Evolutionary conservation across 1,284 basidiomycete species (phyloP).

Genomic region (Heterobasidion irregulare): DNA sequence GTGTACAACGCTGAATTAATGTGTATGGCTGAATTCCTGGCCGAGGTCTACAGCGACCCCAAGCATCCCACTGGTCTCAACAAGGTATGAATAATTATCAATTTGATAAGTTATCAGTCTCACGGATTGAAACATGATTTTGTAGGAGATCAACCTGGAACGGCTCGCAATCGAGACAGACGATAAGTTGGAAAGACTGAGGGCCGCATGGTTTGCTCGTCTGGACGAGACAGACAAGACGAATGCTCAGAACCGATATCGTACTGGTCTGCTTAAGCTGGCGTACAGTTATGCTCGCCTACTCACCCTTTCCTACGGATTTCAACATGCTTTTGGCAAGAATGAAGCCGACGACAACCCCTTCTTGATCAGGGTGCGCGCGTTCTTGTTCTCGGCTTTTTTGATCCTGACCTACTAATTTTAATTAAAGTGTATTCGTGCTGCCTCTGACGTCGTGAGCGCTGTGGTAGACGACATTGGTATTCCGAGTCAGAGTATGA

Average conservation of each 20-base stretch:
- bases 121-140: neutral
- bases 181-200: constrained; percentile 47
- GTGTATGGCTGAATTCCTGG: constrained; percentile 51
- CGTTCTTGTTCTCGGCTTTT: neutral
- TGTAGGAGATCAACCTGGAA: constrained; percentile 53
- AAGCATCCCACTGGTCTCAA: constrained; percentile 65
- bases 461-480: constrained; percentile 58
- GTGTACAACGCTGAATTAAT: constrained; percentile 68
- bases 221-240: constrained; percentile 40
- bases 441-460: constrained; percentile 55
- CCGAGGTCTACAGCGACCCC: constrained; percentile 65
- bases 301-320: constrained; percentile 63
- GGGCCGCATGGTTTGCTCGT: constrained; percentile 43
- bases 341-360: constrained; percentile 47
- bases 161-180: constrained; percentile 57
- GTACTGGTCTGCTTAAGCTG: constrained; percentile 53
- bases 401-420: neutral
- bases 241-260: constrained; percentile 48
- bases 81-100: constrained; percentile 33
- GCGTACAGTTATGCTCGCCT: constrained; percentile 65
- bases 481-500: constrained; percentile 44
- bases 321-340: constrained; percentile 66
- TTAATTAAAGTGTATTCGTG: constrained; percentile 40
- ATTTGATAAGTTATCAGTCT: neutral
- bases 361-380: constrained; percentile 56